Conservation (phyloP, 768 basidiomycete genomes). For the Mrakia frigida region DNA sequence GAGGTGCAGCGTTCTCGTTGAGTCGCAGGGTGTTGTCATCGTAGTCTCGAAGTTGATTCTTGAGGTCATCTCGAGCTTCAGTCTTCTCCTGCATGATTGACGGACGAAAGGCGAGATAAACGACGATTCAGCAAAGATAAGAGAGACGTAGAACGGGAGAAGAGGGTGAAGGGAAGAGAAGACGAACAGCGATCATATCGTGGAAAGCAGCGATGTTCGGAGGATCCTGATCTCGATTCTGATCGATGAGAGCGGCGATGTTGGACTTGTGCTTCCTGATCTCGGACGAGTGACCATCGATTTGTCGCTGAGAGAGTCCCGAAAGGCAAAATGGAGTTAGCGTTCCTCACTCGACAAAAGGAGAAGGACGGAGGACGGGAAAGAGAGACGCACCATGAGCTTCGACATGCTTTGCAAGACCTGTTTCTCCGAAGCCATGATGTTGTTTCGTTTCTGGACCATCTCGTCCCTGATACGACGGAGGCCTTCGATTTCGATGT, state of each 20-base stretch:
- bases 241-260: constrained; percentile 11
- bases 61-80: background rate
- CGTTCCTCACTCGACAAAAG: background rate
- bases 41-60: background rate
- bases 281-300: background rate
- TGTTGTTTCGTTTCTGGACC: background rate
- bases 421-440: background rate
- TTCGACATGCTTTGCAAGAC: background rate
- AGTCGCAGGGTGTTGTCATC: background rate
- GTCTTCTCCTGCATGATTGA: constrained; percentile 15
- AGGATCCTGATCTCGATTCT: constrained; percentile 56
- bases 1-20: background rate
- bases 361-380: background rate
- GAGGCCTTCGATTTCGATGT: background rate
- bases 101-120: background rate
- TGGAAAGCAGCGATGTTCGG: constrained; percentile 58
- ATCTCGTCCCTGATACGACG: background rate
- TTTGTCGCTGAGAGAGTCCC: background rate
- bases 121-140: background rate
- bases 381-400: background rate
- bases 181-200: constrained; percentile 41
- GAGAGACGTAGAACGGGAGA: background rate
- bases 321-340: background rate
- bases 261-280: constrained; percentile 7
- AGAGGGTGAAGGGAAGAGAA: background rate